Conservation (phyloP, 78 protist genomes). For the Dictyostelium purpureum region DNA sequence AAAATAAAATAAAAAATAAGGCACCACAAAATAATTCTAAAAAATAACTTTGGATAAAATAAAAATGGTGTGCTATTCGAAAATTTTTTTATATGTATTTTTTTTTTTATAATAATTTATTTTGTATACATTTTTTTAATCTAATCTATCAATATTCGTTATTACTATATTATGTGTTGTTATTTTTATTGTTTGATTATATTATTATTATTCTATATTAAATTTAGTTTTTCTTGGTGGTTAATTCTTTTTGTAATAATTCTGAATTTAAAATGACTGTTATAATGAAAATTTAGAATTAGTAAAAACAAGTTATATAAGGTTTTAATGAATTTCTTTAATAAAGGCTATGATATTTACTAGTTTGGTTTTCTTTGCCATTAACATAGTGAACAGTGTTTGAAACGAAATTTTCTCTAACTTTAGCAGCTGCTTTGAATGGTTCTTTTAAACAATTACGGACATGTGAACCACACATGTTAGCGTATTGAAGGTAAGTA, state of each 20-base stretch:
- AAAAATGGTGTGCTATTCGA: background rate
- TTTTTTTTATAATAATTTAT: background rate
- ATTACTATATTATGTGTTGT: no score
- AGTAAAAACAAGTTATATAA: background rate
- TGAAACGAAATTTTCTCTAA: conserved; percentile 47
- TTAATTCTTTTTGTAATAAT: background rate
- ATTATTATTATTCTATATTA: background rate
- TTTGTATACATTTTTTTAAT: background rate
- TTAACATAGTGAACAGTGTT: conserved; percentile 13
- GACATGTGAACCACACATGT: conserved; percentile 54
- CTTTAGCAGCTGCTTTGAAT: conserved; percentile 68
- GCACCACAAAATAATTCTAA: background rate
- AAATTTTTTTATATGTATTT: background rate
- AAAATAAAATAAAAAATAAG: background rate
- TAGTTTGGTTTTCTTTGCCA: conserved; percentile 57
- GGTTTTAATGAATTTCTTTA: background rate
- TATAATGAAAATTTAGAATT: background rate
- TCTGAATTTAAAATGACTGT: background rate
- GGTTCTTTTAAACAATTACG: conserved; percentile 73
- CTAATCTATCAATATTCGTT: background rate
- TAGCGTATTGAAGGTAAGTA: conserved; percentile 59
- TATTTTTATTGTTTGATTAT: background rate
- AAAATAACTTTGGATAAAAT: background rate
- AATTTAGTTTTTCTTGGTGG: background rate
- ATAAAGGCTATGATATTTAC: conserved; percentile 4